Conservation (phyloP, 371 early-diverging fungal genomes). For the Mortierella sp. region DNA sequence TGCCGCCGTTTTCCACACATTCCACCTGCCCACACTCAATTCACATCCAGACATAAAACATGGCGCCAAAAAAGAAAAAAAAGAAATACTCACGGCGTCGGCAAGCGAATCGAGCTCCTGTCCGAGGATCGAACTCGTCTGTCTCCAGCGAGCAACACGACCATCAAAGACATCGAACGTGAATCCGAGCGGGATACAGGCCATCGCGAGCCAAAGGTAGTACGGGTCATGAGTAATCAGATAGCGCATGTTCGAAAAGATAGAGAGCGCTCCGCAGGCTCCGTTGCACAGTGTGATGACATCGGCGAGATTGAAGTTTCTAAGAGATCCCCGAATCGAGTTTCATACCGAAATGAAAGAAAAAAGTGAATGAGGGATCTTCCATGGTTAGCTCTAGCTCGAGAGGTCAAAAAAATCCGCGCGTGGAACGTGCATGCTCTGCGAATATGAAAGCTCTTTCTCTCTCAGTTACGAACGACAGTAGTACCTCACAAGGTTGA, state of each 20-base stretch:
- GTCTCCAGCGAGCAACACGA: slow-evolving; percentile 91
- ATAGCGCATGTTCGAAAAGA: slow-evolving; percentile 87
- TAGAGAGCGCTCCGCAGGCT: slow-evolving; percentile 85
- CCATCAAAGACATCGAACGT: slow-evolving; percentile 91
- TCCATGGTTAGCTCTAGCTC: background rate
- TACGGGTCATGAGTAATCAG: slow-evolving; percentile 74
- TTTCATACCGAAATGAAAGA: background rate
- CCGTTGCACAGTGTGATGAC: slow-evolving; percentile 91
- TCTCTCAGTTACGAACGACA: background rate
- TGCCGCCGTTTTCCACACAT: background rate
- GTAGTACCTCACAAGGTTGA: slow-evolving; percentile 56
- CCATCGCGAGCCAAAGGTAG: slow-evolving; percentile 79
- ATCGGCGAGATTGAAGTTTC: slow-evolving; percentile 89
- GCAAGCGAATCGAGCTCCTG: slow-evolving; percentile 90
- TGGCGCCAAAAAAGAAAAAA: background rate
- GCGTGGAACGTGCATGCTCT: background rate
- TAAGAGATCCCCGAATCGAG: slow-evolving; percentile 30
- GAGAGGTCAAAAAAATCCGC: too few species aligned
- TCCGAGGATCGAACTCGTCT: slow-evolving; percentile 81
- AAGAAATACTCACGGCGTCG: slow-evolving; percentile 76
- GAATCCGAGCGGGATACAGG: slow-evolving; percentile 84
- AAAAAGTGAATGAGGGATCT: background rate
- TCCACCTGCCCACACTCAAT: background rate
- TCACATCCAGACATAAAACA: background rate
- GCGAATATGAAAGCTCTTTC: background rate